Percentiles rank a stretch among this genome's conserved stretches.
These are phyloP conservation scores for Nectriaceae sp. DNA, from an alignment of 2,329 filamentous ascomycete genomes.

Conservation along the genomic window DNA sequence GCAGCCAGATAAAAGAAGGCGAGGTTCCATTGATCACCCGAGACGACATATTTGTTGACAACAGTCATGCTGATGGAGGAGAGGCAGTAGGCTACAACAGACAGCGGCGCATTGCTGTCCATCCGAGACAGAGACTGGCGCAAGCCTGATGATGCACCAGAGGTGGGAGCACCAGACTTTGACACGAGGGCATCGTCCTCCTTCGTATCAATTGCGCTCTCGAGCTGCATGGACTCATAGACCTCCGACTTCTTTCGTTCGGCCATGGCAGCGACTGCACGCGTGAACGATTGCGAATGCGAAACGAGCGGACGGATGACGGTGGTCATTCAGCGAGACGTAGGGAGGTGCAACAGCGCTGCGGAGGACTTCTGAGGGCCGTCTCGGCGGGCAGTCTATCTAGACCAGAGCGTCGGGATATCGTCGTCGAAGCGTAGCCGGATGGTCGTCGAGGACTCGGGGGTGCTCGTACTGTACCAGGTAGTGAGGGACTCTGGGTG, in stretches of 20 bases:
- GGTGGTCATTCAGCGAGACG: slow-evolving; percentile 17
- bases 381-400: no score
- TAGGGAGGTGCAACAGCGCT: no score
- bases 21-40: slow-evolving; percentile 87
- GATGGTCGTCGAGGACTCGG: background rate
- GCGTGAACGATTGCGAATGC: background rate
- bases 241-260: slow-evolving; percentile 26
- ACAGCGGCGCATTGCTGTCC: slow-evolving; percentile 77
- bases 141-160: no score
- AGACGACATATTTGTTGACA: slow-evolving; percentile 99
- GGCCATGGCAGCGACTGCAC: slow-evolving; percentile 16
- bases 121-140: no score
- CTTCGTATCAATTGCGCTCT: slow-evolving; percentile 20
- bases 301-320: slow-evolving; percentile 25
- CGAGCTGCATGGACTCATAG: slow-evolving; percentile 21
- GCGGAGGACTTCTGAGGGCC: no score
- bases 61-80: slow-evolving; percentile 99
- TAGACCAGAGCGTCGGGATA: background rate
- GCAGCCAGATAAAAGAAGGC: slow-evolving; percentile 93
- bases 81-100: slow-evolving; percentile 87
- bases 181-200: slow-evolving; percentile 17
- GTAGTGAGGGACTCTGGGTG: no score
- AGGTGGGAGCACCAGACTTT: no score
- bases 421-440: background rate
- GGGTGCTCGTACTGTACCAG: no score